phyloP scores from a whole-genome alignment of 495 filamentous ascomycete species.

The Penicillium arizonense region DNA sequence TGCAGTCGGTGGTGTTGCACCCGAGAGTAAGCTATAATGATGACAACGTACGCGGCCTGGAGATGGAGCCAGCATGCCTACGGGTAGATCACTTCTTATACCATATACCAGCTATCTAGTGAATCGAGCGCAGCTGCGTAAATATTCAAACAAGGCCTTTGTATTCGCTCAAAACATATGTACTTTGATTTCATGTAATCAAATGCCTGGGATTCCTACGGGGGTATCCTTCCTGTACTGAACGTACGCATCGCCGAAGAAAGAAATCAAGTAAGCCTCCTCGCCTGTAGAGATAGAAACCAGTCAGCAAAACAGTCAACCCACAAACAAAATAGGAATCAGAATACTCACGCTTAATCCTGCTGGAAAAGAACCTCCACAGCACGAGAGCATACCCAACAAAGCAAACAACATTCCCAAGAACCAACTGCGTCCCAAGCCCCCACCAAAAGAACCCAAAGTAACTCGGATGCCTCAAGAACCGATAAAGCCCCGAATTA shows the following conservation, averaged over 20 bases:
- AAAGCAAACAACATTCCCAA: constrained; percentile 81
- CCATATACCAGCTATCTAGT: constrained; percentile 11
- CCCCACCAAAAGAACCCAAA: constrained; percentile 99
- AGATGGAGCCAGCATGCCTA: background rate
- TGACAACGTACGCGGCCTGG: background rate
- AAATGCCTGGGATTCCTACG: constrained; percentile 76
- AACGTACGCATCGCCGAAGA: constrained; percentile 84
- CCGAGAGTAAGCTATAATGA: constrained; percentile 42
- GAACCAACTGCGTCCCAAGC: constrained; percentile 84
- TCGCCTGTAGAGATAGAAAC: constrained; percentile 50
- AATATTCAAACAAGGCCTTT: background rate
- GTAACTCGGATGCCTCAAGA: constrained; percentile 83
- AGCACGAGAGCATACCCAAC: constrained; percentile 69
- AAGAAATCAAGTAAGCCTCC: constrained; percentile 70
- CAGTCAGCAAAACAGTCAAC: background rate
- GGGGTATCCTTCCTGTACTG: constrained; percentile 63
- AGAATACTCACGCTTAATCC: constrained; percentile 62
- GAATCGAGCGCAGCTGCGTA: background rate
- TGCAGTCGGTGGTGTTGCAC: constrained; percentile 43
- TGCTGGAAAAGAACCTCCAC: constrained; percentile 75
- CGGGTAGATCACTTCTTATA: constrained; percentile 13
- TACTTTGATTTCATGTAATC: constrained; percentile 1
- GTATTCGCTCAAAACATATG: background rate
- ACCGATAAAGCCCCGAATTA: constrained; percentile 63
- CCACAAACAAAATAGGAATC: background rate